Evolutionary conservation across 768 basidiomycete species (phyloP), one percentile per base, ranked within the genome.

Genomic region (Amylocystis lapponica): DNA sequence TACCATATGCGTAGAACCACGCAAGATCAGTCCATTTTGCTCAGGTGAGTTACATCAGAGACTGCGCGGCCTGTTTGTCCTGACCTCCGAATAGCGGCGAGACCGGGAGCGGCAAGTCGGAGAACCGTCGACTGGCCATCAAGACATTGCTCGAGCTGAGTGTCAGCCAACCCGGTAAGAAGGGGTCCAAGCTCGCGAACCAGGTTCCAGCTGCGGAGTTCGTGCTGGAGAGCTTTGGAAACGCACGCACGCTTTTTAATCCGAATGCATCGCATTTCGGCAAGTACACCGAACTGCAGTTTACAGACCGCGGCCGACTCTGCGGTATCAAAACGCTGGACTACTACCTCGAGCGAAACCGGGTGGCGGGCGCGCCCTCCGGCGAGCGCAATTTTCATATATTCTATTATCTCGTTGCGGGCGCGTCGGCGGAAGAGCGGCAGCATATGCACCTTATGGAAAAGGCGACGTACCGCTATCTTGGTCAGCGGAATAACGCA

Each of bases 341-440:
- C 59, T 97, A 99, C 67, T 95, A 95, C 65, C 76, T 99, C 39
- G 92, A 97, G 62, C 74, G 88, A 41, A 88, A 83, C 53, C 81
- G 93, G 9, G 91, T 97, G n/a, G 77, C 90, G 5, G 79, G 81
- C 17, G 78, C 87, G 1, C 87, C 90, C 1, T 87, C 84, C 1
- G 93, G 92, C 42, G 94, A 99, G 64, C 80, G 94, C 10, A 97
- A 96, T 52, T 97, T 98, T 61, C 93, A 99, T 63, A 92, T 95
- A 27, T 96, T 98, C 65, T 97, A 98, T 61, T 96, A 96, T 62
- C 79, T 99, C 56, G 81, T 94, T 46, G 86, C 91, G 1, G 95
- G 96, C 20, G 92, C 93, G 2, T 80, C 85, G 0, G 57, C 77
- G 0, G 96, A 98, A 55, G 96, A 99, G 61, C 71, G 88, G 12